These are phyloP conservation scores for Dactylellina cionopaga DNA, from an alignment of 2,329 filamentous ascomycete species.

Conservation along the genomic window DNA sequence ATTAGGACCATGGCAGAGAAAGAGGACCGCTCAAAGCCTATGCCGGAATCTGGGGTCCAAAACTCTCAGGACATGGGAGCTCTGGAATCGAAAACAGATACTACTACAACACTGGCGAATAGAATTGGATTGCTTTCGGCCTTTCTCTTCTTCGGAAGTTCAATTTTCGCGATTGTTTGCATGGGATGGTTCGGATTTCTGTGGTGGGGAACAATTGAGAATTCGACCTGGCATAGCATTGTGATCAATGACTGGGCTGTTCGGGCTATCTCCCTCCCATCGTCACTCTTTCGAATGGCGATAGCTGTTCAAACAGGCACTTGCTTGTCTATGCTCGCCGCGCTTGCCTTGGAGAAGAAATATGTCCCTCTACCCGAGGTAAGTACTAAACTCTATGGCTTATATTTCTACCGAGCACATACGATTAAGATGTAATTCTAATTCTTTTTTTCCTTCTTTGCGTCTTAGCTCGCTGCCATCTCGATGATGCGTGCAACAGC, in stretches of 20 bases:
- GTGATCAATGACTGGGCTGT: constrained; percentile 19
- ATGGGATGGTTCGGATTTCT: constrained; percentile 30
- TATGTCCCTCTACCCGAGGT: constrained; percentile 17
- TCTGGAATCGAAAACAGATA: background rate
- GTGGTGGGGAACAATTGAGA: constrained; percentile 19
- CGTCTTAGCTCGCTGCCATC: constrained; percentile 8
- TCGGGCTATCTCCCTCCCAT: constrained; percentile 15
- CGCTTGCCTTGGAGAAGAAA: constrained; percentile 18
- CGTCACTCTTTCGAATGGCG: constrained; percentile 15
- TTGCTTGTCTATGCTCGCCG: constrained; percentile 30
- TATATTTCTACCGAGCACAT: background rate
- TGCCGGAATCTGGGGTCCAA: too few species aligned
- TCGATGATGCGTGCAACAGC: constrained; percentile 18
- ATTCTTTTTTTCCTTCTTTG: background rate
- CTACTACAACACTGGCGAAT: background rate
- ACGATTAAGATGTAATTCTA: background rate
- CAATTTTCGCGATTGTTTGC: constrained; percentile 7
- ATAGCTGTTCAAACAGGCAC: constrained; percentile 3
- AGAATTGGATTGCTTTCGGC: constrained; percentile 4
- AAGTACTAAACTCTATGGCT: background rate
- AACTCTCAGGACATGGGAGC: background rate
- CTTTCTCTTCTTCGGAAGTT: constrained; percentile 14
- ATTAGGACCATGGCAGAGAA: too few species aligned
- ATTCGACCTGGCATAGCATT: constrained; percentile 4
- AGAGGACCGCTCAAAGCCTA: too few species aligned